Evolutionary conservation across 2,329 filamentous ascomycete species (phyloP), one percentile per base, ranked within the genome.

Genomic region (Nigrospora osmanthi): DNA sequence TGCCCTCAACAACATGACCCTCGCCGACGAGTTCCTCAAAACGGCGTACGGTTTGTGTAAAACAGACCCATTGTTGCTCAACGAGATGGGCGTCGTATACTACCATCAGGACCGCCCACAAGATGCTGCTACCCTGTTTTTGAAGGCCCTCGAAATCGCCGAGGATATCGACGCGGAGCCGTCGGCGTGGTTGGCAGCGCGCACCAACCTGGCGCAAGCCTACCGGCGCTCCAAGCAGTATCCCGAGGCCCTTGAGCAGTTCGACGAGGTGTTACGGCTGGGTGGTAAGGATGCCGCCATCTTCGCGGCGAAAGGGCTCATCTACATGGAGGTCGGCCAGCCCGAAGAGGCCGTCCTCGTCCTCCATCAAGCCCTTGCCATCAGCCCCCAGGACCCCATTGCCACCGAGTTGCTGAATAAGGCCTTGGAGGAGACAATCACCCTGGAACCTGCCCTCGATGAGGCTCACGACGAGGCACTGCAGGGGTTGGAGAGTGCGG

Each of bases 81-180:
- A 98, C 61, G 93, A 98, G 67, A 84, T 97, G 68, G 94, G 91
- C 4, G 83, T 97, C 4, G 89, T 96, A n/a, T 84, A 89, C 52
- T 98, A 95, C 60, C 89, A 97, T 61, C 89, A 96, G 61, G 83
- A 87, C 54, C 79, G 86, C 42, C 78, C 89, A 7, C 75, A 81
- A 47, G 82, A 86, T 19, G 89, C 93, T 0, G 80, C 87, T 11
- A 75, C 80, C 30, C 79, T 90, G 50, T 97, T 98, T 63, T 75
- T 75, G 9, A 79, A 83, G 49, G 87, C 93, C 0, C 76, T 98
- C 15, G 71, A 76, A 40, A 80, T 95, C 43, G 87, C 89, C 2
- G 77, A 82, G 4, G 83, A 91, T 34, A 89, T 94, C 49, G 84
- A 89, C 50, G 85, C 87, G 45, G 88, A 95, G 49, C 81, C 87